Base-by-base conservation (phyloP, 306 rosid genomes). In the Spatholobus suberectus region DNA sequence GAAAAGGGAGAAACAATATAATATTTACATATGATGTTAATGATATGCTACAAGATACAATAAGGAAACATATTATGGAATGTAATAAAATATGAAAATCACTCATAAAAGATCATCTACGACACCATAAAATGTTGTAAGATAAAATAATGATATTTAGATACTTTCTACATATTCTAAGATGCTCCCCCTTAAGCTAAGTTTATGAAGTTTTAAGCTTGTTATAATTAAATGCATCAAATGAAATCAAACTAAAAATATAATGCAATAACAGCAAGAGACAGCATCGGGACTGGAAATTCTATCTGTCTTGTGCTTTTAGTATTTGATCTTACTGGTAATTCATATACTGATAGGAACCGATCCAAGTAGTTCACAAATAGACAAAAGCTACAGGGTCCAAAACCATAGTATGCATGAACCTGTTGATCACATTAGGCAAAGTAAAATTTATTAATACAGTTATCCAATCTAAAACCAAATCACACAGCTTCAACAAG, bases 281-380 rank as follows among this genome's bases (percentile, higher is more conserved):
- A n/a, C n/a, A n/a, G n/a, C n/a, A n/a, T n/a, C n/a, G n/a, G n/a
- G n/a, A n/a, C n/a, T n/a, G n/a, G n/a, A n/a, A n/a, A n/a, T n/a
- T n/a, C n/a, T n/a, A n/a, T n/a, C n/a, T n/a, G n/a, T n/a, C n/a
- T n/a, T 26, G 75, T 59, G 70, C 20, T 57, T 51, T 55, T 37
- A 40, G 76, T 38, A 40, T 49, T 66, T 11, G 49, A 83, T 85
- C 97, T 91, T 86, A 92, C 98, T 65, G 86, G 89, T 44, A 87
- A 81, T 63, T 89, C 81, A 84, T 84, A 54, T 4, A 78, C 46
- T 29, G 97, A 90, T 59, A 92, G 88, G 86, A 90, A 90, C 47
- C 97, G 93, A 83, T 94, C 98, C 82, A 89, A 77, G 87, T 94
- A 94, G 87, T 92, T 94, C 82, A 88, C 86, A 14, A 92, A 79